Evolutionary conservation across 208 protist genomes (phyloP).

Genomic region (Crithidia fasciculata): DNA sequence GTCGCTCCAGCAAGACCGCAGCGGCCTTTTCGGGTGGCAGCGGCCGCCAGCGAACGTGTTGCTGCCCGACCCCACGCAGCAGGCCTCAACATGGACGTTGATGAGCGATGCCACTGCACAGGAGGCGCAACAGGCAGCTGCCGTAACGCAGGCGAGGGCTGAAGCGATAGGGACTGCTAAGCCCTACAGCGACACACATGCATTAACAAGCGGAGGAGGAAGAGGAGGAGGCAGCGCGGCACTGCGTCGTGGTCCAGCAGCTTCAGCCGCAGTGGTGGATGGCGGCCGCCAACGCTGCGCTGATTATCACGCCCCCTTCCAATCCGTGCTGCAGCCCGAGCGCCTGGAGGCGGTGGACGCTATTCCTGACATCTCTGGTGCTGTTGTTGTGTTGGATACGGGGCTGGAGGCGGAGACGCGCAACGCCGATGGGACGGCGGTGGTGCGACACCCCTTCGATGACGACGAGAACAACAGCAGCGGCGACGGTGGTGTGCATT

Average conservation of each 20-base stretch:
- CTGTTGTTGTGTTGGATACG: background rate
- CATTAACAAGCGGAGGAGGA: background rate
- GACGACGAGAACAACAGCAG: too few species aligned
- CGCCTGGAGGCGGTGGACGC: slow-evolving; percentile 11
- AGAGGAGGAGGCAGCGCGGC: background rate
- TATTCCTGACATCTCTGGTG: slow-evolving; percentile 13
- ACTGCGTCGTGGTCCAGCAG: too few species aligned
- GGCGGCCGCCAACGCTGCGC: background rate
- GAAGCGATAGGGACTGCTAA: background rate
- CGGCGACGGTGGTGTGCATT: too few species aligned
- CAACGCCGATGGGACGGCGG: too few species aligned
- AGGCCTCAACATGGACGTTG: slow-evolving; percentile 14
- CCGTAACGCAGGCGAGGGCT: background rate
- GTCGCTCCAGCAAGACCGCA: background rate
- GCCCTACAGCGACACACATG: background rate
- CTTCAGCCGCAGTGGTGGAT: background rate
- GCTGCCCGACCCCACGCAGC: slow-evolving; percentile 25
- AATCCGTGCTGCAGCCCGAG: slow-evolving; percentile 32
- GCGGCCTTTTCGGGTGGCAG: slow-evolving; percentile 31
- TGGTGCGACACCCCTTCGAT: too few species aligned
- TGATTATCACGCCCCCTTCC: slow-evolving; percentile 51
- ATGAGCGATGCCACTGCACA: slow-evolving; percentile 16
- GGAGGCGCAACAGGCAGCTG: slow-evolving; percentile 16
- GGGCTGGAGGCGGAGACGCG: background rate
- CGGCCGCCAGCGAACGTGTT: slow-evolving; percentile 38